Conservation (phyloP, 805 yeast genomes). For the Scheffersomyces stipitis region DNA sequence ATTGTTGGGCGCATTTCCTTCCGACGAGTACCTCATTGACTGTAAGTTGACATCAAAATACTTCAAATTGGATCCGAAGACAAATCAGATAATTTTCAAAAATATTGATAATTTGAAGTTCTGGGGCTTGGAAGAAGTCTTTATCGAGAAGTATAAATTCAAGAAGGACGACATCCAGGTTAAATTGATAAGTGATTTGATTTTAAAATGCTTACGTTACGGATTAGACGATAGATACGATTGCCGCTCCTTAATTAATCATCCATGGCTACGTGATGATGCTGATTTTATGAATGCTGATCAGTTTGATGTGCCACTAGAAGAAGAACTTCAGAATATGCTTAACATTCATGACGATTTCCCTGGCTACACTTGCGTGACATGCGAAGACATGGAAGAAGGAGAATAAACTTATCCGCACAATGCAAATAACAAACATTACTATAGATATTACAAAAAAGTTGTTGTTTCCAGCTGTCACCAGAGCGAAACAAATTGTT, state of each 20-base stretch:
- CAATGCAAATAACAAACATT: background rate
- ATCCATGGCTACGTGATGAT: constrained; percentile 46
- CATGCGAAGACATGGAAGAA: constrained; percentile 6
- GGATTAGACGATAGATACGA: constrained; percentile 53
- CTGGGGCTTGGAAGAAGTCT: constrained; percentile 51
- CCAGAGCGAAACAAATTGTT: no score
- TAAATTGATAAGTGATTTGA: constrained; percentile 44
- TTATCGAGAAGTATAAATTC: constrained; percentile 50
- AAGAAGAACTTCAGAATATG: constrained; percentile 17
- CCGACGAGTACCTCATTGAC: constrained; percentile 37
- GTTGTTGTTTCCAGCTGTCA: no score
- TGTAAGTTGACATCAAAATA: constrained; percentile 41
- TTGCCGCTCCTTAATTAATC: constrained; percentile 52
- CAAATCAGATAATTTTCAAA: constrained; percentile 32
- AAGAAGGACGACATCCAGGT: constrained; percentile 31
- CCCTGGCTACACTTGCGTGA: constrained; percentile 28
- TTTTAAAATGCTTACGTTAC: constrained; percentile 49
- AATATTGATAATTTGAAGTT: constrained; percentile 49
- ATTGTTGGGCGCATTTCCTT: constrained; percentile 44
- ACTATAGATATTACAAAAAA: no score
- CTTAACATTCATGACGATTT: constrained; percentile 24
- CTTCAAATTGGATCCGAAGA: constrained; percentile 32
- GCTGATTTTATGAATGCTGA: constrained; percentile 6
- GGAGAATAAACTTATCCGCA: constrained; percentile 6
- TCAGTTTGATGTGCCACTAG: constrained; percentile 5